These are phyloP conservation scores for Ceratobasidium sp. DNA, from an alignment of 1,284 basidiomycete species.

Conservation along the genomic window DNA sequence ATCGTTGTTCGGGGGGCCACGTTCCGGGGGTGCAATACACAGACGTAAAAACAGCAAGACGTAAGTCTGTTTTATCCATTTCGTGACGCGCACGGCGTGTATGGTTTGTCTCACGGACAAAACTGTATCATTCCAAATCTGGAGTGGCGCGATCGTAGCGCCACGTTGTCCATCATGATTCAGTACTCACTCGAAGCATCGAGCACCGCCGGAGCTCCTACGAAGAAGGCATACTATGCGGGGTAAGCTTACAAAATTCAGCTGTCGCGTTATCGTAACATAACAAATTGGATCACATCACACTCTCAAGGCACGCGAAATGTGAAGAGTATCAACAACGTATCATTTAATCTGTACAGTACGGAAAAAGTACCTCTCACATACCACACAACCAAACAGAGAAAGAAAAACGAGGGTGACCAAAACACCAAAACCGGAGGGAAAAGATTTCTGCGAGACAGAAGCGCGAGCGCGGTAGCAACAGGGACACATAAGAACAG, in stretches of 20 bases:
- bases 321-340: not conserved
- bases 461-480: slow-evolving; percentile 13
- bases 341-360: slow-evolving; percentile 3
- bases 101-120: too few relatives aligned
- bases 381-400: not conserved
- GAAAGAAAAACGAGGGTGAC: not conserved
- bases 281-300: too few relatives aligned
- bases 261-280: too few relatives aligned
- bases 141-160: not conserved
- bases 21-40: not conserved
- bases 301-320: too few relatives aligned
- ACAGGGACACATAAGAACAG: slow-evolving; percentile 10
- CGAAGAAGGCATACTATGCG: not conserved
- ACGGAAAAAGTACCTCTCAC: not conserved
- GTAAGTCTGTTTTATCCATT: not conserved
- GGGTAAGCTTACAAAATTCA: too few relatives aligned
- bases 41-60: not conserved
- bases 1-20: not conserved
- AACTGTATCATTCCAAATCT: not conserved
- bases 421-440: not conserved
- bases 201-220: not conserved
- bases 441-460: not conserved
- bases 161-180: not conserved
- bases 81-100: too few relatives aligned
- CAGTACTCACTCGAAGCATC: slow-evolving; percentile 7